These are phyloP conservation scores for Saturnispora mendoncae DNA, from an alignment of 805 yeast species.

Conservation along the genomic window DNA sequence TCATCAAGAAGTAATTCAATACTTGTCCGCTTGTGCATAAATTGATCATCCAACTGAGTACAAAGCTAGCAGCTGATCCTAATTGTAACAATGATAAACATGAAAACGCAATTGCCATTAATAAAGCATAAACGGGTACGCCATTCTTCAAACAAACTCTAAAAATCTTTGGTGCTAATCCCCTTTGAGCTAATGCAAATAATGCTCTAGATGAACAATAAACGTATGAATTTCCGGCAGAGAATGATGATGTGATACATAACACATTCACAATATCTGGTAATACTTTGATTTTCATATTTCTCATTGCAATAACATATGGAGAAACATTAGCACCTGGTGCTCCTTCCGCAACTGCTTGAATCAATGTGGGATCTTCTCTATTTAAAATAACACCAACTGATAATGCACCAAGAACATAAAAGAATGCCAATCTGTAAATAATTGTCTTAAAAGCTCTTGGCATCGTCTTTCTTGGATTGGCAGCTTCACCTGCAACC, in stretches of 20 bases:
- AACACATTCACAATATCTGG: conserved; percentile 77
- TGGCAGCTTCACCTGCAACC: conserved; percentile 76
- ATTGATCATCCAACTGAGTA: conserved; percentile 27
- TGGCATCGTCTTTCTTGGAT: conserved; percentile 55
- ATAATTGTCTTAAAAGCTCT: conserved; percentile 71
- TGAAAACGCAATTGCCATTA: conserved; percentile 26
- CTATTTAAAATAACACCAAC: conserved; percentile 71
- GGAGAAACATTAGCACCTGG: conserved; percentile 80
- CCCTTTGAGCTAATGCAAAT: conserved; percentile 61
- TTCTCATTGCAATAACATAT: conserved; percentile 73
- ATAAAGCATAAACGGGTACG: conserved; percentile 33
- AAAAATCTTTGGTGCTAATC: conserved; percentile 65
- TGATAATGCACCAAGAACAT: conserved; percentile 64
- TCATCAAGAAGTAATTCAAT: conserved; percentile 25
- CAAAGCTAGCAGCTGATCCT: conserved; percentile 23
- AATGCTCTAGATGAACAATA: conserved; percentile 62
- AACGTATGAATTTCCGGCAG: conserved; percentile 77
- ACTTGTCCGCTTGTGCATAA: conserved; percentile 26
- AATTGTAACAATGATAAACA: conserved; percentile 30
- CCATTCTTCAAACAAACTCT: conserved; percentile 55
- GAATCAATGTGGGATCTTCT: conserved; percentile 51
- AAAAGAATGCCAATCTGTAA: conserved; percentile 56
- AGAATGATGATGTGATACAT: conserved; percentile 63
- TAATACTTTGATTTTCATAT: conserved; percentile 53
- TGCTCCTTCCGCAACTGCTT: conserved; percentile 49